Evolutionary conservation across 441 rosid species (phyloP).

Genomic region (Euphorbia schlechtendalii): DNA sequence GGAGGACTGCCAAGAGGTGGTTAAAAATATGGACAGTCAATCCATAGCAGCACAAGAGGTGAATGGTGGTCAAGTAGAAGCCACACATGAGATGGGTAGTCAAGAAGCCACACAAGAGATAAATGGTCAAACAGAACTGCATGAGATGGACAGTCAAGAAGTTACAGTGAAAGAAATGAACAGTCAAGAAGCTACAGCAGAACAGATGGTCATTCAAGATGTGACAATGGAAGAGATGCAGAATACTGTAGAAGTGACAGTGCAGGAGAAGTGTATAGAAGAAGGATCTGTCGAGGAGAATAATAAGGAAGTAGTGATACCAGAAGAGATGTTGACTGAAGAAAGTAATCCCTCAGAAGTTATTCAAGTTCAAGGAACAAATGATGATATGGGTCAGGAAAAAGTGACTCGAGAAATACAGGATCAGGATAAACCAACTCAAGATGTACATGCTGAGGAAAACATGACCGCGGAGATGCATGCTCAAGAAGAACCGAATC

Average conservation of each 20-base stretch:
- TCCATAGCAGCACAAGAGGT: too few relatives aligned
- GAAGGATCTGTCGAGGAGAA: background rate
- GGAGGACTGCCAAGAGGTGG: background rate
- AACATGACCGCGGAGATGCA: background rate
- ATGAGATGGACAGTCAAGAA: background rate
- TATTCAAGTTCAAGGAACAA: background rate
- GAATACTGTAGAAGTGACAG: background rate
- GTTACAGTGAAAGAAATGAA: slow-evolving; percentile 3
- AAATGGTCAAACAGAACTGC: background rate
- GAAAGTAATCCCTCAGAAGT: background rate
- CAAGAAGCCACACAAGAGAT: slow-evolving; percentile 2
- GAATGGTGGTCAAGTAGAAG: background rate
- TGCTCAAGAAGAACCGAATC: background rate
- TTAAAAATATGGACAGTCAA: too few relatives aligned
- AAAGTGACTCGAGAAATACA: background rate
- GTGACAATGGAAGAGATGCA: background rate
- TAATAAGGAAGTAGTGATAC: background rate
- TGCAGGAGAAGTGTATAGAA: background rate
- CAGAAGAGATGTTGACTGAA: slow-evolving; percentile 1
- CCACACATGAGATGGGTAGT: background rate
- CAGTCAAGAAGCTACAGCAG: background rate
- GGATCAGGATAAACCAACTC: background rate
- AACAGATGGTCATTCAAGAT: slow-evolving; percentile 7
- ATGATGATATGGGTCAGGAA: background rate
- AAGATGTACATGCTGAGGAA: slow-evolving; percentile 2